These are phyloP conservation scores for Multifurca ochricompacta DNA, from an alignment of 768 basidiomycete species.

Conservation along the genomic window DNA sequence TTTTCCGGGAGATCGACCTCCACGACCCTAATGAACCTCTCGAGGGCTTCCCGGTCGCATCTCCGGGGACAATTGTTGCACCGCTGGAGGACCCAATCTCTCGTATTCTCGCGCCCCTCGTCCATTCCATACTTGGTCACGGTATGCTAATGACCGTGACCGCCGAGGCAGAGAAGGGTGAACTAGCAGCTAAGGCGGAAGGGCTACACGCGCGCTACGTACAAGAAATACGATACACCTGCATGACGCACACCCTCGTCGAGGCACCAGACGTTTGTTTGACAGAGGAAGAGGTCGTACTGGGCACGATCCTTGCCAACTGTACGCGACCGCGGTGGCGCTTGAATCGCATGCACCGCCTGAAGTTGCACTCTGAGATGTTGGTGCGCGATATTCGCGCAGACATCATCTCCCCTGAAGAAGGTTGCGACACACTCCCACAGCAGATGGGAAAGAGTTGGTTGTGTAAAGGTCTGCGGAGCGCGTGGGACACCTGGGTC, in stretches of 20 bases:
- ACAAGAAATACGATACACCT: conserved; percentile 64
- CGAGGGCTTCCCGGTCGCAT: background rate
- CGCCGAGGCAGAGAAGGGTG: background rate
- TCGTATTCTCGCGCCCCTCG: conserved; percentile 4
- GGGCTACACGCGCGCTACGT: conserved; percentile 44
- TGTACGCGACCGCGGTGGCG: conserved; percentile 57
- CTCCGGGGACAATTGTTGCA: background rate
- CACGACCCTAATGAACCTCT: conserved; percentile 30
- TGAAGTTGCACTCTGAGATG: conserved; percentile 50
- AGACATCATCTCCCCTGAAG: conserved; percentile 28
- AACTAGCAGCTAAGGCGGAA: background rate
- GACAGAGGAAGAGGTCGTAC: conserved; percentile 65
- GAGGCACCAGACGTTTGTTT: conserved; percentile 46
- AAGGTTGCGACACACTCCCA: too few species aligned
- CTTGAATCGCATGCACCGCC: conserved; percentile 49
- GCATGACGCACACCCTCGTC: conserved; percentile 57
- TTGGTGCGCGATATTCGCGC: conserved; percentile 46
- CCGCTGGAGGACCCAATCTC: conserved; percentile 11
- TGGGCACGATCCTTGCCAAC: conserved; percentile 69
- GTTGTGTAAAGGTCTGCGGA: conserved; percentile 36
- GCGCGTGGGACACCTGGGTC: conserved; percentile 61
- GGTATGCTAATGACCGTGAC: background rate
- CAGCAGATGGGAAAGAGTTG: background rate
- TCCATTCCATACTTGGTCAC: background rate
- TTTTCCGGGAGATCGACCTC: conserved; percentile 57